Evolutionary conservation across 805 yeast species (phyloP), one percentile per base, ranked within the genome.

Genomic region (Ogataea zsoltii): DNA sequence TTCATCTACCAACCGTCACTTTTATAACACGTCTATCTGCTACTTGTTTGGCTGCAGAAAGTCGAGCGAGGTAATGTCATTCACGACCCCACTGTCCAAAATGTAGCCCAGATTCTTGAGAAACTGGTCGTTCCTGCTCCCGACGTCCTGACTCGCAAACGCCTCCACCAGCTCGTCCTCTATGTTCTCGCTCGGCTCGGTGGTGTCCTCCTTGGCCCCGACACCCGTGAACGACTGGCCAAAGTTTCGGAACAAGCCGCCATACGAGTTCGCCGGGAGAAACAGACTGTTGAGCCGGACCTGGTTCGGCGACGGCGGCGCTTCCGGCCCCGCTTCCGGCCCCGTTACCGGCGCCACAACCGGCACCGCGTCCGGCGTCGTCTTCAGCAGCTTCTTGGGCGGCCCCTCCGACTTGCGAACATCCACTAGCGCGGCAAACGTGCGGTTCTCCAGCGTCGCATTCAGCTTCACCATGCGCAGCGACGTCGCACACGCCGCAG

Each of bases 151-250:
- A 3, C 43, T 26, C 21, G 37, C 32, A 19, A 40, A 40, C 4
- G 43, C 43, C 16, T 40, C 43, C 17, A 33, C 43, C 11, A 40
- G 32, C 28, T 40, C 43, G 13, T 40, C 43, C 25, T 40, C 43
- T 12, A 40, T 40, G 33, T 33, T 33, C 17, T n/a, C 18, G 18
- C 35, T 38, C 11, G 41, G 28, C 14, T 31, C 37, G 13, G 25
- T 28, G 2, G 36, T 17, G 17, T 23, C 25, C 13, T 40, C 43
- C n/a, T 33, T 33, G 14, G 37, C 16, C 14, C 30, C 16, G n/a
- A 31, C 36, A 32, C 34, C 37, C 15, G 41, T 29, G 23, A 38
- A 38, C 11, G 36, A 40, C 13, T 30, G 12, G 11, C 37, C 43
- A 31, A 40, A 40, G 23, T 26, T 40, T 5, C 31, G 37, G 13